Percentiles rank a stretch among this genome's conserved stretches.
Conservation (phyloP, 805 yeast species). For the Candida schatavii region DNA sequence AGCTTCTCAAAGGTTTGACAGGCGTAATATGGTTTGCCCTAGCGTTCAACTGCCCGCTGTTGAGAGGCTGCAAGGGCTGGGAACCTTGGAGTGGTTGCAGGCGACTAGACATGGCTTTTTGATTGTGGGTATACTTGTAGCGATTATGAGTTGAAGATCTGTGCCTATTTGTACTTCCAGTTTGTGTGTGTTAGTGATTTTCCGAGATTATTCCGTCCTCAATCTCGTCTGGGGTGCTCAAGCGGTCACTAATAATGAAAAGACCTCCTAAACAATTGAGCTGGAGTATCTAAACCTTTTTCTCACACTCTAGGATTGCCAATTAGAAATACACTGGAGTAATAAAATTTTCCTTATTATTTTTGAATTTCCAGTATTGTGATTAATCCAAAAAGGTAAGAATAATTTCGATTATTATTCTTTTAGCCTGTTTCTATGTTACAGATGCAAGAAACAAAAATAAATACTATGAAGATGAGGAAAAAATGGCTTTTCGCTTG, state of each 20-base stretch:
- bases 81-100: constrained; percentile 9
- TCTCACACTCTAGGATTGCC: no score
- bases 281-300: no score
- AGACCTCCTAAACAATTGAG: no score
- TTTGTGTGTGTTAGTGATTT: no score
- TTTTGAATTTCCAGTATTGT: background rate
- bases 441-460: constrained; percentile 2
- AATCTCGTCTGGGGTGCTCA: no score
- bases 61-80: constrained; percentile 55
- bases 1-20: constrained; percentile 19
- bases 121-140: no score
- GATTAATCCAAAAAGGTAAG: constrained; percentile 2
- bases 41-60: constrained; percentile 49
- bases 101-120: constrained; percentile 3
- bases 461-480: background rate
- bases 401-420: background rate
- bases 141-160: no score
- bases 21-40: constrained; percentile 38
- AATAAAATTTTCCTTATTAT: no score
- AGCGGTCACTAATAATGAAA: no score
- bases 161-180: no score
- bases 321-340: background rate
- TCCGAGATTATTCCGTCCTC: no score
- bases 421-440: constrained; percentile 1
- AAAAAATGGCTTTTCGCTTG: background rate